Percentiles rank a stretch among this genome's conserved stretches.
phyloP scores from a whole-genome alignment of 805 yeast species.

The Suhomyces sp. region DNA sequence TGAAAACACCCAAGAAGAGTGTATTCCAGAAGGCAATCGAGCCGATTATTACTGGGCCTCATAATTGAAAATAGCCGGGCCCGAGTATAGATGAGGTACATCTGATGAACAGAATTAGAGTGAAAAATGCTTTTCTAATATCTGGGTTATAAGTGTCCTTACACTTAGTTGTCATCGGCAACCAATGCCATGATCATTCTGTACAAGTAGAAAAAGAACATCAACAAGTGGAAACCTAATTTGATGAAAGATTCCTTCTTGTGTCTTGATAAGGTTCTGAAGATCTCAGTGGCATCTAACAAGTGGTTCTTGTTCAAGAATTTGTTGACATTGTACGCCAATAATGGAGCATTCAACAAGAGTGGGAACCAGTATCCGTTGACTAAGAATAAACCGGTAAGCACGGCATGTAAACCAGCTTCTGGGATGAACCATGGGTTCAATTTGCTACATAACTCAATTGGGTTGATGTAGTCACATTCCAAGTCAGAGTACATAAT shows the following conservation, averaged over 20 bases:
- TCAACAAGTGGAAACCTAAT: constrained; percentile 82
- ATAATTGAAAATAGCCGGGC: no score
- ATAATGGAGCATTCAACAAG: constrained; percentile 76
- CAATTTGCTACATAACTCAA: constrained; percentile 90
- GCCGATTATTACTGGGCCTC: no score
- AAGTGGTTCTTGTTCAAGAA: constrained; percentile 76
- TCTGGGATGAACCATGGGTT: constrained; percentile 90
- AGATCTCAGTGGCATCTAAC: constrained; percentile 96
- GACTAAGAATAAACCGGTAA: constrained; percentile 68
- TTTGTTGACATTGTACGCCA: constrained; percentile 81
- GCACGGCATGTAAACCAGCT: constrained; percentile 74
- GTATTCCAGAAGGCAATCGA: no score
- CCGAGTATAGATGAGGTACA: no score
- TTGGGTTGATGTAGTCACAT: constrained; percentile 95
- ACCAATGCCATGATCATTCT: constrained; percentile 94
- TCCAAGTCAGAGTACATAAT: constrained; percentile 94
- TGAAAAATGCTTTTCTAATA: background rate
- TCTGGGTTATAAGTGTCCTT: background rate
- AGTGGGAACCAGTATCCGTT: constrained; percentile 93
- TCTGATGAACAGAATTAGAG: background rate
- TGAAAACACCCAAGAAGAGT: no score
- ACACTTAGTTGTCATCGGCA: constrained; percentile 47
- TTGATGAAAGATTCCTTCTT: constrained; percentile 90
- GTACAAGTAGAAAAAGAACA: constrained; percentile 95
- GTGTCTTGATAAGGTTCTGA: constrained; percentile 88